phyloP scores from a whole-genome alignment of 768 basidiomycete genomes.

The Collybia sordida region DNA sequence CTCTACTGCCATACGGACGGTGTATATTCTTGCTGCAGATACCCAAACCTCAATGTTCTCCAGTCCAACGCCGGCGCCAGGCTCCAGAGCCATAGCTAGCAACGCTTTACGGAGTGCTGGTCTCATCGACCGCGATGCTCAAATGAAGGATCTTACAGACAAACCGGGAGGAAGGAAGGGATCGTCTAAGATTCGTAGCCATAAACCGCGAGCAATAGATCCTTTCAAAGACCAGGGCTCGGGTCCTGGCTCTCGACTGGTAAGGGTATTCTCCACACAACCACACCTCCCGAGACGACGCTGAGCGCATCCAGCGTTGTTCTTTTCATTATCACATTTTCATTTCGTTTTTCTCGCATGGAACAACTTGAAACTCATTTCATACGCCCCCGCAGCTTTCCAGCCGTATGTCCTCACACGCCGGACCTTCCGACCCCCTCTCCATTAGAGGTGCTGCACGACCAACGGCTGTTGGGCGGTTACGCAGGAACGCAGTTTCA shows the following conservation, averaged over 20 bases:
- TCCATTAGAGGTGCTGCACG: slow-evolving; percentile 67
- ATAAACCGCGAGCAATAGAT: slow-evolving; percentile 62
- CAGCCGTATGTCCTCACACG: slow-evolving; percentile 36
- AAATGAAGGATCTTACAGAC: slow-evolving; percentile 70
- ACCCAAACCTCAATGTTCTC: slow-evolving; percentile 48
- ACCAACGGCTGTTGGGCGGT: slow-evolving; percentile 46
- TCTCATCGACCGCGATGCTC: slow-evolving; percentile 73
- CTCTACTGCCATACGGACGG: neutral
- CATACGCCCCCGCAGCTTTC: slow-evolving; percentile 32
- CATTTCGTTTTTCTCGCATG: slow-evolving; percentile 19
- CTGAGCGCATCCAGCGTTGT: slow-evolving; percentile 16
- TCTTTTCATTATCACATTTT: neutral
- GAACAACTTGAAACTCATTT: slow-evolving; percentile 15
- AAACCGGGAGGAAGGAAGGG: slow-evolving; percentile 76
- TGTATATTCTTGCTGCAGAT: slow-evolving; percentile 7
- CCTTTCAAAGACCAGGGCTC: slow-evolving; percentile 44
- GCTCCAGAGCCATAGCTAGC: slow-evolving; percentile 56
- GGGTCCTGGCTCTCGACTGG: slow-evolving; percentile 50
- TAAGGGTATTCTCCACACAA: slow-evolving; percentile 50
- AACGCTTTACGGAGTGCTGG: slow-evolving; percentile 70
- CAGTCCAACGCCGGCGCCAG: slow-evolving; percentile 56
- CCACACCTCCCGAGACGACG: neutral
- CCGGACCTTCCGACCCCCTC: slow-evolving; percentile 51
- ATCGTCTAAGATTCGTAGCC: slow-evolving; percentile 56
- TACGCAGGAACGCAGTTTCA: slow-evolving; percentile 60